A percentile compares a stretch with the other conserved stretches of the same genome.
These are phyloP conservation scores for Camellia oleifera DNA, from an alignment of 179 eudicot genomes.

Conservation along the genomic window DNA sequence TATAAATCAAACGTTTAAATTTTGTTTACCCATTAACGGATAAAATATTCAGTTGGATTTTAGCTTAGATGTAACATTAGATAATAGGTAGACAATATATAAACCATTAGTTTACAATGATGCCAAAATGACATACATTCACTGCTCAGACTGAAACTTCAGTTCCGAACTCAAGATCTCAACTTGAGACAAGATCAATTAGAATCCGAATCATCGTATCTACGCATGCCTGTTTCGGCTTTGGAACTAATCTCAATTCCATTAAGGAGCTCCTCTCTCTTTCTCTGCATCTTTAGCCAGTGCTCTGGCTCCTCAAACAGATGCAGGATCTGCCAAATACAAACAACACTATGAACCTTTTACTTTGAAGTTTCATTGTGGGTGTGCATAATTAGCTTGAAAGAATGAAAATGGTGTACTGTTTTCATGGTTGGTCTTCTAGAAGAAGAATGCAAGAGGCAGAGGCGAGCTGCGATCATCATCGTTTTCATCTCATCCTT, in stretches of 20 bases:
- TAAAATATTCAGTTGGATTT: too few species aligned
- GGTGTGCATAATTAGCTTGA: background rate
- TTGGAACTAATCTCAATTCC: constrained; percentile 1
- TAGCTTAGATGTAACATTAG: too few species aligned
- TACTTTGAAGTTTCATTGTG: background rate
- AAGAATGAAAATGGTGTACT: constrained; percentile 12
- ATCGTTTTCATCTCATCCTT: constrained; percentile 34
- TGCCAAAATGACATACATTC: too few species aligned
- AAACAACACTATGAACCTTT: background rate
- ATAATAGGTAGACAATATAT: too few species aligned
- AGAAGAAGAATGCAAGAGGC: constrained; percentile 40
- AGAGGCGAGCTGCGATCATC: constrained; percentile 32
- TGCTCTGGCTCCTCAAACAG: constrained; percentile 26
- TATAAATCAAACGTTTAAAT: too few species aligned
- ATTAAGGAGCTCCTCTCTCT: constrained; percentile 17
- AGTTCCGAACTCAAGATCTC: too few species aligned
- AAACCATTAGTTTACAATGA: too few species aligned
- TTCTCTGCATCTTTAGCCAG: constrained; percentile 26
- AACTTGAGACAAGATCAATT: background rate
- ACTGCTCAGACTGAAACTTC: too few species aligned
- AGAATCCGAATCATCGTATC: background rate
- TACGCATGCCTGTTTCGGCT: constrained; percentile 9
- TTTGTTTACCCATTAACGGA: too few species aligned
- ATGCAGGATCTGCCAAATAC: constrained; percentile 26
- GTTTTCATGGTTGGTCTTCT: constrained; percentile 37